A percentile compares a stretch with the other conserved stretches of the same genome.
Evolutionary conservation across 2,329 filamentous ascomycete genomes (phyloP).

Genomic region (Metarhizium anisopliae): DNA sequence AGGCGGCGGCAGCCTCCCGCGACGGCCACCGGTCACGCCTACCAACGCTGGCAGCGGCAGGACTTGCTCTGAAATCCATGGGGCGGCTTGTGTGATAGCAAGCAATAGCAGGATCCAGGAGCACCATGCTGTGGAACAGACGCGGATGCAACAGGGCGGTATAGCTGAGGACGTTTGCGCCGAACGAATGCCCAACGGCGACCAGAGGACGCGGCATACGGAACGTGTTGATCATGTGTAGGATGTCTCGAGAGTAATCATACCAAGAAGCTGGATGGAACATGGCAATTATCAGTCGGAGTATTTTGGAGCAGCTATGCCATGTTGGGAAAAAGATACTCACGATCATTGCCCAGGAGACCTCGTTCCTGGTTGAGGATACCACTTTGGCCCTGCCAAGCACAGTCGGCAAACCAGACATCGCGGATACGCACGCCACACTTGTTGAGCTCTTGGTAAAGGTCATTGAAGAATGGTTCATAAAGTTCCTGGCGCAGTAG

Average conservation of each 20-base stretch:
- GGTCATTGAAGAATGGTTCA: constrained; percentile 83
- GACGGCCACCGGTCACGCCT: constrained; percentile 80
- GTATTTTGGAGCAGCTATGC: neutral
- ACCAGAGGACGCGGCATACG: constrained; percentile 71
- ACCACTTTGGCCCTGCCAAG: constrained; percentile 73
- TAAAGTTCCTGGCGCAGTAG: constrained; percentile 62
- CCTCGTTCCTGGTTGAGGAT: constrained; percentile 60
- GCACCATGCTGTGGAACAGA: constrained; percentile 63
- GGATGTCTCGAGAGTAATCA: constrained; percentile 75
- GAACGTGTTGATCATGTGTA: constrained; percentile 79
- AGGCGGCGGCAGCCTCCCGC: constrained; percentile 53
- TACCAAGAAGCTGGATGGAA: constrained; percentile 61
- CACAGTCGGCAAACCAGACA: constrained; percentile 88
- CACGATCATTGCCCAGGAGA: constrained; percentile 73
- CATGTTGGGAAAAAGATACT: constrained; percentile 15
- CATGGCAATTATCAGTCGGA: neutral
- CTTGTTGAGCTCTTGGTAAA: constrained; percentile 48
- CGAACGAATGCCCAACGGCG: constrained; percentile 85
- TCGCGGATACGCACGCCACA: constrained; percentile 62
- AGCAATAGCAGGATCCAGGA: constrained; percentile 79
- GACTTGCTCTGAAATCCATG: constrained; percentile 24
- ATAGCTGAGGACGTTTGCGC: constrained; percentile 63
- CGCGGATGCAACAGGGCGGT: constrained; percentile 72
- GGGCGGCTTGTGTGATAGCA: constrained; percentile 28
- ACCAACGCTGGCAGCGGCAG: constrained; percentile 54